phyloP scores from a whole-genome alignment of 2,329 filamentous ascomycete genomes.

The Dactylellina sp. region DNA sequence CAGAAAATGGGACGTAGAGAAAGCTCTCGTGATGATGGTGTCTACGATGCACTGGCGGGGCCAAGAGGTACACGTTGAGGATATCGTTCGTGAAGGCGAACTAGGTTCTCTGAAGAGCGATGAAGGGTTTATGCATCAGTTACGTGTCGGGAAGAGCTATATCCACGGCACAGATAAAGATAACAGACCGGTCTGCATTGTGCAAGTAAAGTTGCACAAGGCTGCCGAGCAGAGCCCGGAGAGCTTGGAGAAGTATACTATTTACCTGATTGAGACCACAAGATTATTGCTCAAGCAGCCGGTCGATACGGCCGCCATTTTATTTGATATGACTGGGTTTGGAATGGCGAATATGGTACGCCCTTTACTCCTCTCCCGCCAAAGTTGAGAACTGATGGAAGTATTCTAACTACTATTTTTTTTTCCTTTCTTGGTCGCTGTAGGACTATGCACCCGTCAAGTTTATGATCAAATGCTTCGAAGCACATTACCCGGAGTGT shows the following conservation, averaged over 20 bases:
- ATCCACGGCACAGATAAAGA: conserved; percentile 86
- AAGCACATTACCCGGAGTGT: conserved; percentile 96
- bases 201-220: conserved; percentile 83
- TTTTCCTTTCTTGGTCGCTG: neutral
- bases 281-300: conserved; percentile 82
- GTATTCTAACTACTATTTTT: neutral
- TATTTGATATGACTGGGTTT: conserved; percentile 97
- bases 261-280: conserved; percentile 94
- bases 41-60: conserved; percentile 93
- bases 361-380: neutral
- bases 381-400: neutral
- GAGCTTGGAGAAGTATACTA: conserved; percentile 86
- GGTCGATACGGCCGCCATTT: conserved; percentile 89
- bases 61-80: conserved; percentile 84
- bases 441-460: conserved; percentile 94
- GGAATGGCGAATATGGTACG: conserved; percentile 90
- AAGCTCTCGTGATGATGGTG: conserved; percentile 91
- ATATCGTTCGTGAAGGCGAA: conserved; percentile 84
- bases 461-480: conserved; percentile 99
- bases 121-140: conserved; percentile 78
- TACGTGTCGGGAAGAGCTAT: conserved; percentile 92
- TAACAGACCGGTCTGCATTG: conserved; percentile 86
- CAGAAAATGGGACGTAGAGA: conserved; percentile 95
- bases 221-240: conserved; percentile 84
- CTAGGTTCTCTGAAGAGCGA: conserved; percentile 73